These are phyloP conservation scores for Neonectria punicea DNA, from an alignment of 2,329 filamentous ascomycete species.

Conservation along the genomic window DNA sequence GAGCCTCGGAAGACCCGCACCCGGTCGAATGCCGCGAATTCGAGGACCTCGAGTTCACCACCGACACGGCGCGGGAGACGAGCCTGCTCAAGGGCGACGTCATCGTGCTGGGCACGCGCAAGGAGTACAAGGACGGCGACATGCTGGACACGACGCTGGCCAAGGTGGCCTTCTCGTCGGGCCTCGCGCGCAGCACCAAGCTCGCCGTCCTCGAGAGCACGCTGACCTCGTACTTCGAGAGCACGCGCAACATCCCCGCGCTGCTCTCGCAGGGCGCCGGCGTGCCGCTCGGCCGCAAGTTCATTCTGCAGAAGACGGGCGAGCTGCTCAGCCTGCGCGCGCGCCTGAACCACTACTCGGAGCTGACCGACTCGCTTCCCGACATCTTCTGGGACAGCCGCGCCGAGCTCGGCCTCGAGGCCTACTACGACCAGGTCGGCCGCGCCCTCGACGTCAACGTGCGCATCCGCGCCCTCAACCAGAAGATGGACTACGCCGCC, in stretches of 20 bases:
- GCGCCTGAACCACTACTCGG: constrained; percentile 95
- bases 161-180: constrained; percentile 96
- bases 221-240: constrained; percentile 85
- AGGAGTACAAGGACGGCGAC: constrained; percentile 57
- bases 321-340: constrained; percentile 90
- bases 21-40: constrained; percentile 76
- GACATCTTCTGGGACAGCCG: constrained; percentile 97
- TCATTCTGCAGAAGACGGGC: constrained; percentile 93
- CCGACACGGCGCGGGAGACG: constrained; percentile 77
- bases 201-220: constrained; percentile 89
- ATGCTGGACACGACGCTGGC: constrained; percentile 75
- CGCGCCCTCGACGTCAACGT: constrained; percentile 90
- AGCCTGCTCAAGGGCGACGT: constrained; percentile 87
- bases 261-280: constrained; percentile 73
- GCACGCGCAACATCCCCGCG: constrained; percentile 83
- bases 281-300: constrained; percentile 65
- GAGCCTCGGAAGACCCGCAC: constrained; percentile 81
- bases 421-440: constrained; percentile 95
- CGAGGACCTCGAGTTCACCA: constrained; percentile 88
- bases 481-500: constrained; percentile 97
- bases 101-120: constrained; percentile 85
- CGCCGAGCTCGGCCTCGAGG: constrained; percentile 89
- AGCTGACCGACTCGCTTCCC: constrained; percentile 92
- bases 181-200: constrained; percentile 91
- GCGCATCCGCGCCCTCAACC: constrained; percentile 89